Base-by-base conservation (phyloP, 331 rosid genomes). In the Malus hybrid region DNA sequence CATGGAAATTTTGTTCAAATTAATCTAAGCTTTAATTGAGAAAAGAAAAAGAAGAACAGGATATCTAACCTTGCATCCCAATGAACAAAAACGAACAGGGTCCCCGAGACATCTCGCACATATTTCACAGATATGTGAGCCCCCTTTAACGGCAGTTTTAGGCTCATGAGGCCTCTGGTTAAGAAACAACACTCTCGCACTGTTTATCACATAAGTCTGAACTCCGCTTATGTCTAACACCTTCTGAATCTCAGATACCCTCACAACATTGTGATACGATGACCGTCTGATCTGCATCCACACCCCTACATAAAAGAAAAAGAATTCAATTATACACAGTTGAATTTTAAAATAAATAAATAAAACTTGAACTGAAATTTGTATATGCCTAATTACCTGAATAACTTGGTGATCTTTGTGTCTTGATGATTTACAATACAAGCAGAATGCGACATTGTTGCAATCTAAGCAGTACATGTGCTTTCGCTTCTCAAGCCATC, bases 61-160 rank as follows among this genome's bases (percentile, higher is more conserved):
- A 36, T 24, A 16, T 68, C 87, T 44, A 80, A 93, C 98, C 98
- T 93, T 90, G 80, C 98, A 93, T 75, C 98, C 98, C 82, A 93
- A 77, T 65, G 98, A 93, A 77, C 97, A 93, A 83, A 87, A 90
- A 27, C 90, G 91, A 78, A 89, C 84, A 13, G 95, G 89, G 74
- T 93, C 97, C 76, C 88, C 79, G 34, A 90, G 89, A 83, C 81
- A 85, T 83, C 98, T 87, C 2, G 69, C 80, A 72, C 98, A 93
- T 16, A 82, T 84, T 78, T 83, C 90, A 82, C 98, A 93, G 4
- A 85, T 74, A 78, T 86, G 88, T 20, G 92, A 69, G 65, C 72
- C 83, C 42, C 69, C 84, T 77, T 89, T 88, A 3, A 76, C 83
- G 29, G 74, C 75, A 16, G 59, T 70, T 72, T 80, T 88, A 2